Conservation (phyloP, 2,329 filamentous ascomycete species). For the Penicillium sp. region DNA sequence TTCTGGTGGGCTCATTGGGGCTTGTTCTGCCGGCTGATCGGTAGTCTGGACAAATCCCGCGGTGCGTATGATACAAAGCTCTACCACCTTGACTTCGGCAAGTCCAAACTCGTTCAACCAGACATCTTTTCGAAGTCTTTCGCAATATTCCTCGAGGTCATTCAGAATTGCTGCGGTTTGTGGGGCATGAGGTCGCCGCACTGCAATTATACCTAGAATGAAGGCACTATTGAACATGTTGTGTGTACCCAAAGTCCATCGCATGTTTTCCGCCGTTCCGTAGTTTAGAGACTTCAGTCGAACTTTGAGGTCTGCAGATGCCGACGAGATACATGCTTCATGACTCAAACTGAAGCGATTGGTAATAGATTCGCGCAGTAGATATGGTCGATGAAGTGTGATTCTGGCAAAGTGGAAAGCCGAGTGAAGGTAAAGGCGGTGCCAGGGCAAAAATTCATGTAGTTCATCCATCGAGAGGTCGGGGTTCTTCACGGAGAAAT, state of each 20-base stretch:
- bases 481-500: slow-evolving; percentile 37
- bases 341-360: slow-evolving; percentile 43
- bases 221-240: slow-evolving; percentile 49
- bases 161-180: slow-evolving; percentile 32
- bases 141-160: slow-evolving; percentile 46
- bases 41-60: slow-evolving; percentile 2
- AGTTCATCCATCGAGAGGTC: slow-evolving; percentile 34
- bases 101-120: slow-evolving; percentile 47
- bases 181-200: slow-evolving; percentile 36
- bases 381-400: slow-evolving; percentile 44
- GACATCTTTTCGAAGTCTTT: slow-evolving; percentile 42
- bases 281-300: slow-evolving; percentile 33
- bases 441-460: slow-evolving; percentile 38
- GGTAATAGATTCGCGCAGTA: slow-evolving; percentile 44
- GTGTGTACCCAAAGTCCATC: slow-evolving; percentile 39
- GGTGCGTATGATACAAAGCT: slow-evolving; percentile 40
- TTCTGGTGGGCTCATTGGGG: slow-evolving; percentile 1
- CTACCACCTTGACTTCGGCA: slow-evolving; percentile 46
- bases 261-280: slow-evolving; percentile 34
- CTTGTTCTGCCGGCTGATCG: background rate
- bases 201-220: slow-evolving; percentile 40
- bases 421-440: slow-evolving; percentile 43
- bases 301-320: slow-evolving; percentile 45
- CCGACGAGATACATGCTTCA: slow-evolving; percentile 45
- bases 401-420: slow-evolving; percentile 45